Evolutionary conservation across 2,329 filamentous ascomycete species (phyloP), one percentile per base, ranked within the genome.

Genomic region (Penicillium sp.): DNA sequence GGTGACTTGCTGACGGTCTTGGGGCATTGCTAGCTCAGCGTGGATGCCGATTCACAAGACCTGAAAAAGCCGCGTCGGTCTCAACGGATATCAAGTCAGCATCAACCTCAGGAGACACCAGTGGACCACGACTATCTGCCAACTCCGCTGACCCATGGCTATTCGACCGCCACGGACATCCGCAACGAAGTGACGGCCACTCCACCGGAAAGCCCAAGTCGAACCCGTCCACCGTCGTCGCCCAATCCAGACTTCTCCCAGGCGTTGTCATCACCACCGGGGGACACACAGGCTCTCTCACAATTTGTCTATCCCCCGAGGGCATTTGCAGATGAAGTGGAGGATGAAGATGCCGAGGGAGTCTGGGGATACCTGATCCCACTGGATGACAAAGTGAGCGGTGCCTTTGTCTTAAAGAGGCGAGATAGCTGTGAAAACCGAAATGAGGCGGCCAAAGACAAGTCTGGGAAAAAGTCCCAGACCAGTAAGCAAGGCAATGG

Each of bases 281-380:
- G 87, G 63, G 91, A 92, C 68, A 93, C 90, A 0, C 90, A 93
- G 71, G 83, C 87, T 0, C 87, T 92, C 60, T 93, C 91, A 8
- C 95, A 99, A 76, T 90, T 89, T 68, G 78, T 91, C 37, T 88
- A 91, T 63, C 87, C 89, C 3, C 85, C 91, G 27, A 80, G 85
- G 57, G 84, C 85, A 26, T 83, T 93, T 47, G 88, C 88, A 11
- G 90, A 93, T 62, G 92, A 96, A 55, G 90, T 96, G 4, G 85
- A 93, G 61, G 90, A 96, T 70, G 92, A 96, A 76, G 85, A 84
- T 57, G 83, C 85, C 46, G 90, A 96, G 72, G 92, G 92, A 9
- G 92, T 98, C 1, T 99, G 95, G 95, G 96, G 96, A 13, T 99
- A 98, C 69, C 81, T 99, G 5, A 85, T 96, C 53, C 92, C 93